A percentile compares a stretch with the other conserved stretches of the same genome.
Conservation (phyloP, 1,284 basidiomycete genomes). For the Moesziomyces globuligerus region DNA sequence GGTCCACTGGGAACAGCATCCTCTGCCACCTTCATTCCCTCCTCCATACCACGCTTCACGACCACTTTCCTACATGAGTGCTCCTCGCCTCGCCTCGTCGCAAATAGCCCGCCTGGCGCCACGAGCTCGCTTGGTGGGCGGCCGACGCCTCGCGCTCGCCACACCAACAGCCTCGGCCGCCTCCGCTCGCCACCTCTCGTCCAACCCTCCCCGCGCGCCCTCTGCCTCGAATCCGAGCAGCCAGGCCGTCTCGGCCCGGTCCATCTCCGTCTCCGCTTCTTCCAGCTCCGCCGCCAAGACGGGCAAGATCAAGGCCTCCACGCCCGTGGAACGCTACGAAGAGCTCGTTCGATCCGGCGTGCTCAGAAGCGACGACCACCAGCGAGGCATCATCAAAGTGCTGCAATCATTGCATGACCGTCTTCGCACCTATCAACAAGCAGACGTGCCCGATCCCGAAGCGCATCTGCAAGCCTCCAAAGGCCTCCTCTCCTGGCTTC, state of each 20-base stretch:
- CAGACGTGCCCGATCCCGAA: slow-evolving; percentile 51
- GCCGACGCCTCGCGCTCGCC: slow-evolving; percentile 15
- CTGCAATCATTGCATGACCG: slow-evolving; percentile 83
- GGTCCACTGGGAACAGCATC: no score
- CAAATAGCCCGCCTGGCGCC: slow-evolving; percentile 4
- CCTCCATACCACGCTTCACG: background rate
- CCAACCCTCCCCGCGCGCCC: slow-evolving; percentile 5
- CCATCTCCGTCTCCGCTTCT: slow-evolving; percentile 2
- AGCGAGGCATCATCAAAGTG: slow-evolving; percentile 82
- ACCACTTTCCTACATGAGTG: slow-evolving; percentile 10
- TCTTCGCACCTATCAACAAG: slow-evolving; percentile 74
- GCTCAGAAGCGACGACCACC: slow-evolving; percentile 82
- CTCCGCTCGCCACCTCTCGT: background rate
- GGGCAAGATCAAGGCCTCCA: slow-evolving; percentile 19
- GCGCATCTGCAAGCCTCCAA: slow-evolving; percentile 36
- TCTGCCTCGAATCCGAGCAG: background rate
- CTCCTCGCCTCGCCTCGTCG: slow-evolving; percentile 1
- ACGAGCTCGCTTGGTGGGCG: slow-evolving; percentile 24
- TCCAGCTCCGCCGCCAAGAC: slow-evolving; percentile 18
- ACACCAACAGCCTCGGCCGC: no score
- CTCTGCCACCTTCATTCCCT: no score
- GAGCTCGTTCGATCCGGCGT: slow-evolving; percentile 78
- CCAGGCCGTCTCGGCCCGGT: background rate
- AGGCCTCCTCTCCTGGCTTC: slow-evolving; percentile 45
- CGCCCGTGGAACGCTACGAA: slow-evolving; percentile 78